phyloP scores from a whole-genome alignment of 805 yeast species.

The Suhomyces canberraensis region DNA sequence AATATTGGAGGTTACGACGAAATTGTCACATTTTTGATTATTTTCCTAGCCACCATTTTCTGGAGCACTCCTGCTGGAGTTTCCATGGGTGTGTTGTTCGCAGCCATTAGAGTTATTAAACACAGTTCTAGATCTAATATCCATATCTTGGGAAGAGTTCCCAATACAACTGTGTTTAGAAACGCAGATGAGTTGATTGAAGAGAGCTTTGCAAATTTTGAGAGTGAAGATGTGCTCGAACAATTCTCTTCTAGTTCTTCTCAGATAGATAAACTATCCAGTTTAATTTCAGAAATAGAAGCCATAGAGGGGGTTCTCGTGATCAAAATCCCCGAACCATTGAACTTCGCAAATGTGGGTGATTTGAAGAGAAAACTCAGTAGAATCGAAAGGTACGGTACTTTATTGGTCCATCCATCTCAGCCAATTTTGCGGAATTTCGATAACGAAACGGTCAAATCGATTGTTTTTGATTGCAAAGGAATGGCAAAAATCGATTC shows the following conservation, averaged over 20 bases:
- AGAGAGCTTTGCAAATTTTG: constrained; percentile 23
- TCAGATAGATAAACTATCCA: constrained; percentile 1
- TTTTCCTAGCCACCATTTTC: constrained; percentile 26
- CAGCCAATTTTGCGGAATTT: constrained; percentile 49
- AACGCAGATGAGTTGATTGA: constrained; percentile 66
- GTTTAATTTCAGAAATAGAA: constrained; percentile 31
- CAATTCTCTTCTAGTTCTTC: constrained; percentile 1
- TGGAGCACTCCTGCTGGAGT: constrained; percentile 42
- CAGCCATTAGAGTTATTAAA: constrained; percentile 33
- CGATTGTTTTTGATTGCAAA: constrained; percentile 69
- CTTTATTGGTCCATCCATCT: constrained; percentile 74
- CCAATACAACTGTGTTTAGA: constrained; percentile 51
- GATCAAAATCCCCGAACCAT: constrained; percentile 82
- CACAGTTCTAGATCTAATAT: constrained; percentile 42
- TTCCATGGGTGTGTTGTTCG: constrained; percentile 31
- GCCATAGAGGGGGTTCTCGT: constrained; percentile 70
- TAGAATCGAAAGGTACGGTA: constrained; percentile 74
- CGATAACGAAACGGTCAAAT: constrained; percentile 40
- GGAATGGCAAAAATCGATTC: constrained; percentile 84
- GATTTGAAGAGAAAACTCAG: constrained; percentile 65
- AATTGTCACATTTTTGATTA: constrained; percentile 16
- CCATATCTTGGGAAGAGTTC: constrained; percentile 43
- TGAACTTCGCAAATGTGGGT: constrained; percentile 82
- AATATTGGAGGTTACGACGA: constrained; percentile 22
- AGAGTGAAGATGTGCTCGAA: neutral